Base-by-base conservation (phyloP, 2,329 filamentous ascomycete genomes). In the Monilinia aucupariae region DNA sequence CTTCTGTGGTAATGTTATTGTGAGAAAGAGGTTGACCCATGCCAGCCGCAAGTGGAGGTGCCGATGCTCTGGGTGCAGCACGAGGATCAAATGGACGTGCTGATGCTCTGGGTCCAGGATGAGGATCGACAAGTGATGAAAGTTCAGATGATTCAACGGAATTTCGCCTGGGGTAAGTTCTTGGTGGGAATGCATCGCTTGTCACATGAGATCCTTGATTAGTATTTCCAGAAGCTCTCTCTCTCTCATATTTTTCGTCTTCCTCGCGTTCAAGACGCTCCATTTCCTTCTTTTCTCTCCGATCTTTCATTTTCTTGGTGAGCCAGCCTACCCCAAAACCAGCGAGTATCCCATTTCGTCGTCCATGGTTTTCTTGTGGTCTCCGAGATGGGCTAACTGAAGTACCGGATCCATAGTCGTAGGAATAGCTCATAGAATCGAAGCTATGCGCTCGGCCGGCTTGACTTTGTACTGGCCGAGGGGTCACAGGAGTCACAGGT, bases 281-380 rank as follows among this genome's bases (percentile, higher is more conserved):
- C 77, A 72, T 58, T 27, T 73, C 69, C 50, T 70, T 70, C 41
- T 64, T 70, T 68, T 83, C 79, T 72, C 79, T 73, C 68, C 85
- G 76, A 74, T 85, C 80, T 68, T 82, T 84, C 73, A 89, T 80
- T 73, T 84, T 83, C 76, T 83, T 87, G 8, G 84, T 83, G 54
- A 92, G 76, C 78, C 87, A 89, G 10, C 88, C 89, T 41, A 88
- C 78, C 2, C 88, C 88, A 32, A 90, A 75, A 2, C 86, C 79
- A 10, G 83, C 85, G 56, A 87, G 51, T 54, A 87, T 22, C 66
- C 82, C 80, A 15, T 77, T 75, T 61, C 77, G 61, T 69, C 71
- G 41, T 37, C 71, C 72, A 60, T 77, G 75, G 62, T 37, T 63
- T 51, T 59, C 61, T 52, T 63, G 54, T 20, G 55, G 55, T 22